Conservation (phyloP, 2,329 filamentous ascomycete genomes). For the Cryphonectria parasitica region DNA sequence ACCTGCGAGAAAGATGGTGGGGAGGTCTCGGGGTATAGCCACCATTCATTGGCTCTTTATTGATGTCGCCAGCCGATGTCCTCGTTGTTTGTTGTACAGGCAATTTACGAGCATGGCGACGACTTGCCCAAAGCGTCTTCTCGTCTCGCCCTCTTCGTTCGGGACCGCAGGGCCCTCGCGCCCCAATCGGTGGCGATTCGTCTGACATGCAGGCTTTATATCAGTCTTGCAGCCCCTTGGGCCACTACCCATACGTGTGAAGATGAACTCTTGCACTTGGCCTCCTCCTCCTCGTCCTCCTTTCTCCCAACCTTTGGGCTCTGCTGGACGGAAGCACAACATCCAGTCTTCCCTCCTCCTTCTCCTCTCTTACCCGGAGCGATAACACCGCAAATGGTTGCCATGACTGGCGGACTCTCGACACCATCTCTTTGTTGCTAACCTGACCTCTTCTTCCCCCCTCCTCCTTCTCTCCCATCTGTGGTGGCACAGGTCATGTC, state of each 20-base stretch:
- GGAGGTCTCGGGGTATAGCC: not conserved
- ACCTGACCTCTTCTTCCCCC: not conserved
- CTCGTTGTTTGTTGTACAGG: slow-evolving; percentile 4
- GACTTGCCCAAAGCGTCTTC: not conserved
- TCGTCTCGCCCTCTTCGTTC: slow-evolving; percentile 4
- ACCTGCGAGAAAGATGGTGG: slow-evolving; percentile 6
- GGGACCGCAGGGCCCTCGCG: not conserved
- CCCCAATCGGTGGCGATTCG: slow-evolving; percentile 2
- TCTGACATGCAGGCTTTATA: slow-evolving; percentile 11
- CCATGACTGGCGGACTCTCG: slow-evolving; percentile 10
- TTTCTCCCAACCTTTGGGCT: not conserved
- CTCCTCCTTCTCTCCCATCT: slow-evolving; percentile 8
- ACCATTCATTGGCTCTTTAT: not conserved
- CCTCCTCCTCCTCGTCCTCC: not conserved
- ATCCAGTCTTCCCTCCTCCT: not conserved
- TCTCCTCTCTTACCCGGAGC: not conserved
- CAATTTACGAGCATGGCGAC: not conserved
- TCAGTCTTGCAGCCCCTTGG: slow-evolving; percentile 7
- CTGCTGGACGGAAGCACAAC: slow-evolving; percentile 8
- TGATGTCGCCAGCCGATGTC: not conserved
- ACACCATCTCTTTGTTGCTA: slow-evolving; percentile 9
- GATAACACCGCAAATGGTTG: slow-evolving; percentile 1
- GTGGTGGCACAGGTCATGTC: slow-evolving; percentile 17
- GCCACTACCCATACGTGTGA: not conserved
- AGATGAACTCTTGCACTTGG: not conserved